A percentile compares a stretch with the other conserved stretches of the same genome.
Evolutionary conservation across 208 protist genomes (phyloP).

Genomic region (Porcisia deanei): DNA sequence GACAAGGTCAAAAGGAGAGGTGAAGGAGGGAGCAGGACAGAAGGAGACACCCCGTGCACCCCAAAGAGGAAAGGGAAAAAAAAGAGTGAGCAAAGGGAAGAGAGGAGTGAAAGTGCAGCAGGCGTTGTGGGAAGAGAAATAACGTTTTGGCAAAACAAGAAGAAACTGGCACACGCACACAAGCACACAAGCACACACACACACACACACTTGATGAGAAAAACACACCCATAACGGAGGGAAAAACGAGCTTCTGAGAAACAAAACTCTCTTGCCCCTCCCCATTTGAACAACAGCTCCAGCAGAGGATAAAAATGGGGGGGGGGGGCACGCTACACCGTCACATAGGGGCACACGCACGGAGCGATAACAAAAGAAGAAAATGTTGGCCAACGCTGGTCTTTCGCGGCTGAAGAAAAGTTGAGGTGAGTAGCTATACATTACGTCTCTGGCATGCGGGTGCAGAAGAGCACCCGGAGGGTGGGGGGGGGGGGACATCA

Average conservation of each 20-base stretch:
- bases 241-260: background rate
- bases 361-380: background rate
- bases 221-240: background rate
- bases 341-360: background rate
- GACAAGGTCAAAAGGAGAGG: background rate
- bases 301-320: background rate
- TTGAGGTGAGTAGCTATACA: background rate
- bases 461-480: background rate
- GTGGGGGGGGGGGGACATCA: background rate
- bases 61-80: background rate
- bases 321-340: background rate
- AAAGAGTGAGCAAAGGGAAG: background rate
- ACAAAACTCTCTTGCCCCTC: background rate
- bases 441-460: background rate
- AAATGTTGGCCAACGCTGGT: background rate
- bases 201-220: slow-evolving; percentile 2
- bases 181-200: background rate
- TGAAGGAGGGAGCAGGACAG: background rate
- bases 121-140: background rate
- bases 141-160: background rate
- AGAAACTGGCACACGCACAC: background rate
- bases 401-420: background rate
- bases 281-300: background rate
- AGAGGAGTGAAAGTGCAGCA: background rate
- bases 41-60: background rate